Percentiles rank a stretch among this genome's conserved stretches.
These are phyloP conservation scores for Dictyostelium citrinum DNA, from an alignment of 78 protist species.

Conservation along the genomic window DNA sequence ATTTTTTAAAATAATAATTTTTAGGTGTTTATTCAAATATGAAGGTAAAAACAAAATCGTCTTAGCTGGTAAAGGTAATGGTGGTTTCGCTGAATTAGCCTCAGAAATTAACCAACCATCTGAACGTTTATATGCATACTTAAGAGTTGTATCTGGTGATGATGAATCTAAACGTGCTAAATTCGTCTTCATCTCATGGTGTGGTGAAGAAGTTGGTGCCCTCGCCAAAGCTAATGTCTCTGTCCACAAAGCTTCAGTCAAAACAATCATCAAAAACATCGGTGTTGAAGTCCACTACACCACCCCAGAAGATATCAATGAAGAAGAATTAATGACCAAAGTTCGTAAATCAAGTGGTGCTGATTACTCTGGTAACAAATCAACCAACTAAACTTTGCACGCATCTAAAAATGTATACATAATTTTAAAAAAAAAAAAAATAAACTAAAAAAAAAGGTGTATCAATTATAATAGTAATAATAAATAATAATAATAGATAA, in stretches of 20 bases:
- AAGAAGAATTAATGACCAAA: slow-evolving; percentile 12
- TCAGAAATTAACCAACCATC: slow-evolving; percentile 6
- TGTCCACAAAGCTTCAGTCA: slow-evolving; percentile 85
- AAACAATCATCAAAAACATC: slow-evolving; percentile 46
- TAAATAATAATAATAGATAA: neutral
- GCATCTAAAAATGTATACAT: neutral
- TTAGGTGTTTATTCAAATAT: slow-evolving; percentile 69
- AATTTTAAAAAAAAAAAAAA: neutral
- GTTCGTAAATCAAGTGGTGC: slow-evolving; percentile 80
- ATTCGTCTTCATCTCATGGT: slow-evolving; percentile 82
- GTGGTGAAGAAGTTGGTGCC: slow-evolving; percentile 72
- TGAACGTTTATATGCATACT: slow-evolving; percentile 57
- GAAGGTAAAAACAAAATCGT: slow-evolving; percentile 42
- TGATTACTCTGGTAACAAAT: slow-evolving; percentile 81
- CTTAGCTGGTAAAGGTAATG: slow-evolving; percentile 29
- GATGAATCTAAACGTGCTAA: slow-evolving; percentile 82
- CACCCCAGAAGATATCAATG: slow-evolving; percentile 32
- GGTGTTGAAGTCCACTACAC: slow-evolving; percentile 29
- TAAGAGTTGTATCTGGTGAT: slow-evolving; percentile 79
- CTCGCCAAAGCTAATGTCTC: slow-evolving; percentile 74
- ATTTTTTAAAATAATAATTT: neutral
- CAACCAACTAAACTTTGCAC: slow-evolving; percentile 1
- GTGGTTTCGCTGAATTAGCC: slow-evolving; percentile 51
- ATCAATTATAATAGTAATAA: neutral
- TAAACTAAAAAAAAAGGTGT: neutral